Conservation (phyloP, 305 asterid species). For the Petunia hybrid region DNA sequence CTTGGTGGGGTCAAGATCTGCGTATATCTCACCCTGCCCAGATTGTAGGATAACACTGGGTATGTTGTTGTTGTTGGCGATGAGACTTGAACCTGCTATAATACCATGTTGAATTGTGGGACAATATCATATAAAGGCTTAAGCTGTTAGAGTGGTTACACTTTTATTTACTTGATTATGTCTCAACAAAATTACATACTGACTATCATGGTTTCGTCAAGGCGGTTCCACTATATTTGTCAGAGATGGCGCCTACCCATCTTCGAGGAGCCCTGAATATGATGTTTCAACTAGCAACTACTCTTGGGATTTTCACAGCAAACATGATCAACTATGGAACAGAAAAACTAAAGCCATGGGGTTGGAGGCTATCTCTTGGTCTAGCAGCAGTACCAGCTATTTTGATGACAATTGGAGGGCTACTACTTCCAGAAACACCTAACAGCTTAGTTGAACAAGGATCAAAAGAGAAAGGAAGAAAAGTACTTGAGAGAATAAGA, state of each 20-base stretch:
- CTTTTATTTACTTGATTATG: no score
- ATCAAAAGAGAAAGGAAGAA: constrained; percentile 49
- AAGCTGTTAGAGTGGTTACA: background rate
- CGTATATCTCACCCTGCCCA: no score
- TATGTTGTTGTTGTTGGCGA: no score
- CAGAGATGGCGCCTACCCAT: constrained; percentile 98
- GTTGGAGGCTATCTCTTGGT: constrained; percentile 96
- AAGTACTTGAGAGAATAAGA: constrained; percentile 69
- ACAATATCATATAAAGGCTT: no score
- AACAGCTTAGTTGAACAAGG: constrained; percentile 90
- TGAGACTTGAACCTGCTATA: no score
- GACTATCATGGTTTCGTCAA: constrained; percentile 31
- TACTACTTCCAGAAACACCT: constrained; percentile 91
- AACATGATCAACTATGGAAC: constrained; percentile 94
- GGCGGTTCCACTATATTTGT: constrained; percentile 94
- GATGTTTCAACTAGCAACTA: constrained; percentile 95
- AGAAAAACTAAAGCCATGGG: constrained; percentile 79
- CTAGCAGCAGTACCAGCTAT: constrained; percentile 84
- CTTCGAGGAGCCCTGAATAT: constrained; percentile 88
- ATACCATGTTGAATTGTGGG: no score
- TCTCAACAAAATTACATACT: background rate
- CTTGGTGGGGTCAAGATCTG: no score
- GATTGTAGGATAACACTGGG: no score
- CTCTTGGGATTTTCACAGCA: constrained; percentile 91
- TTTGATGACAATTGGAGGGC: constrained; percentile 80